Evolutionary conservation across 208 protist species (phyloP), one percentile per base, ranked within the genome.

Genomic region (Acanthamoeba castellanii): DNA sequence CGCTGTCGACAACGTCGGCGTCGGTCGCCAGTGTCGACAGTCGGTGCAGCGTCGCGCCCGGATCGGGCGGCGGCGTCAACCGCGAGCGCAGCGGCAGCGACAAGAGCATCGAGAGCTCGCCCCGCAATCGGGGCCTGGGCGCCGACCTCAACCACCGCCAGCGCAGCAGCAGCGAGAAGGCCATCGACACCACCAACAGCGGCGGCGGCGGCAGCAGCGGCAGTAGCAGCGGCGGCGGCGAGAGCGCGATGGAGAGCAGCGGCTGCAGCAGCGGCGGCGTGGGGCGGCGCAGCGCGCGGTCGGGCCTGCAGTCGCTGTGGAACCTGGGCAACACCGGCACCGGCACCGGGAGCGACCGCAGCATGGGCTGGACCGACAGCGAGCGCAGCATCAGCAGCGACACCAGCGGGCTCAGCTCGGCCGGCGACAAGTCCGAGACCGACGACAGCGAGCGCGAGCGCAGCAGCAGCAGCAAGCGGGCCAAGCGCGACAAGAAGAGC

Each of bases 301-400:
- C 72, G 18, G 30, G 72, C 8, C 72, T 81, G 72, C 72, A 81
- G 37, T 7, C 72, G 34, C 72, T 81, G 27, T 81, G 72, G 72
- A 11, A 1, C 20, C 16, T 22, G 55, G 55, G 55, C 55, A 22
- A 22, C 55, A 61, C 37, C 37, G 37, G 14, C 57, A 27, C 22
- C 57, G 57, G 64, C 64, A 34, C 7, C 64, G 34, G n/a, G 27
- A 72, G 64, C 64, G 64, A 72, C 64, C 64, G 64, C n/a, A 72
- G 64, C 64, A 72, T 72, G 64, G 64, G n/a, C n/a, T 72, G 74
- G 45, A 82, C 74, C 22, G 74, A 82, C 37, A 82, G 74, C 74
- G 74, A 82, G 20, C 74, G 74, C 74, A 82, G 74, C 74, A 50
- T 82, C 11, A 64, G 78, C 52, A 87, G 78, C 52, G 78, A 32